Evolutionary conservation across 2,329 filamentous ascomycete species (phyloP), one percentile per base, ranked within the genome.

Genomic region (Pseudogymnoascus verrucosus): DNA sequence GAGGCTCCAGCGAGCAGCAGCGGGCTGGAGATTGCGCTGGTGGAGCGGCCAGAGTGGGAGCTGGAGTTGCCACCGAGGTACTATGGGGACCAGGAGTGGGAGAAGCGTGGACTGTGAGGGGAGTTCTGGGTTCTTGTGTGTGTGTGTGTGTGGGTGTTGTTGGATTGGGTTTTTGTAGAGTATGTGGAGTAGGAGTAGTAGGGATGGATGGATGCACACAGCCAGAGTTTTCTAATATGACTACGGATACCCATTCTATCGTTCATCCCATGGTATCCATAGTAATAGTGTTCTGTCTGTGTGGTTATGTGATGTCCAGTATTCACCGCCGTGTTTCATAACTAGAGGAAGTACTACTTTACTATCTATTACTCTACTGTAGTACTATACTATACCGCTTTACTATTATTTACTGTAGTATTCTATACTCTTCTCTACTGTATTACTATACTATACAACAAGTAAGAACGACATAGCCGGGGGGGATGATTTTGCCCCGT

Each of bases 31-130:
- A 89, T 97, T 57, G 93, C 91, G 1, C 79, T 98, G 61, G 86
- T 98, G 12, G 93, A 98, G 79, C 81, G 93, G 71, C 93, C 93
- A 19, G 81, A 87, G 69, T 95, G 89, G 86, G 90, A 96, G 75
- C 80, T 92, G 65, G 88, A 93, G 68, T 78, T 93, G 73, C 87
- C 89, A 2, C 87, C 89, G 68, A 81, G 87, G 62, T 93, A 89
- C 75, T 82, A 85, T 69, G 83, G 79, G 23, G 82, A 85, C 40
- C 78, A 81, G 67, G 81, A 84, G 71, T 80, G 77, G 76, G 80
- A 82, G 72, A 67, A 68, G 44, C 61, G 47, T 57, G 21, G 62
- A 61, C 23, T 63, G 8, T 65, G 63, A 64, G 31, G 60, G 19
- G 14, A 12, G 16, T 36, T 16, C 36, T 34, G 59, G 26, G 12